Base-by-base conservation (phyloP, 257 asterid species). In the Oldenlandia corymbosa region DNA sequence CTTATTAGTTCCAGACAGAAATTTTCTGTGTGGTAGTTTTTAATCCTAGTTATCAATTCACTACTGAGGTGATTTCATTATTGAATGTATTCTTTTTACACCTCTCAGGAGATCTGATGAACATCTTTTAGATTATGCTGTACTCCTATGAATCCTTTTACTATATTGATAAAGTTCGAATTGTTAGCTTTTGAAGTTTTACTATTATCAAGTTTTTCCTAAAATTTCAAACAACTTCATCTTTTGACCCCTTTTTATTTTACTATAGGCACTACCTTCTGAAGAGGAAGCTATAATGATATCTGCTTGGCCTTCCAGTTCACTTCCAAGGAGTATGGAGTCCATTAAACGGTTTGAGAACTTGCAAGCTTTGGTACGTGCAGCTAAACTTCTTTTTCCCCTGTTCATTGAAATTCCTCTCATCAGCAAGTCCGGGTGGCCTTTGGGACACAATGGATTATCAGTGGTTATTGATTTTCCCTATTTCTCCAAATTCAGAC, bases 281-380 rank as follows among this genome's bases (percentile, higher is more conserved):
- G 72, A 88, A 68, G 72, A 84, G 70, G 86, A 80, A 79, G 98
- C 98, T 65, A 95, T 92, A 55, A 89, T 89, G 51, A 79, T 84
- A 60, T 82, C 98, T 55, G 79, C 90, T 49, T 92, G 97, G 98
- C 98, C 98, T 14, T 78, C 55, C 24, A 75, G 81, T 54, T 85
- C 88, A 65, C 93, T 92, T 70, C 98, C 98, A 11, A 85, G 85
- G 75, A 78, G 78, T 64, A 71, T 73, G 50, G 91, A 88, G 62
- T 76, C 95, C 50, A 58, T 85, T 32, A 92, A 85, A 77, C 86
- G 78, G 77, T 92, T 92, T 65, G 97, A 87, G 75, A 92, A 92
- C 59, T 76, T 92, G 67, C 97, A 92, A 76, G 88, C 95, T 63
- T 68, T 92, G 91, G 98, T 92, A 78, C 80, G 84, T 51, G 62